These are phyloP conservation scores for Elsinoe arachidis DNA, from an alignment of 2,329 filamentous ascomycete species.

Conservation along the genomic window DNA sequence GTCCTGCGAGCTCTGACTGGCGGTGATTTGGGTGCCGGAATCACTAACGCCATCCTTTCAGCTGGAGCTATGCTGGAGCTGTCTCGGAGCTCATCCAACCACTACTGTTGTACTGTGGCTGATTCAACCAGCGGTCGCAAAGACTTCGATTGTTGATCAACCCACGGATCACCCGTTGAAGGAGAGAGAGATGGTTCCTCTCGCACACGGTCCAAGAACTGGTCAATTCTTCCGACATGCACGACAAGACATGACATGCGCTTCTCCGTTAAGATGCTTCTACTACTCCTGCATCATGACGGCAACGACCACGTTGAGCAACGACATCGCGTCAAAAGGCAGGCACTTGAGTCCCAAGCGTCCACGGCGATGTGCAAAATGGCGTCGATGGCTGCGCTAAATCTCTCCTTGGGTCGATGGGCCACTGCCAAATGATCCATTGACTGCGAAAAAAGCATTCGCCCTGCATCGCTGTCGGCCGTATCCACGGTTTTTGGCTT, in stretches of 20 bases:
- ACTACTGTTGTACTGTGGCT: too few species aligned
- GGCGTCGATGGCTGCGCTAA: slow-evolving; percentile 11
- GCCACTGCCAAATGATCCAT: slow-evolving; percentile 8
- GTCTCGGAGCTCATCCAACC: too few species aligned
- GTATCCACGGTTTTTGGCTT: slow-evolving; percentile 2
- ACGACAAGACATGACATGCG: neutral
- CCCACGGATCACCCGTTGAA: neutral
- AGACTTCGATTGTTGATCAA: neutral
- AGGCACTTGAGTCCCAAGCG: neutral
- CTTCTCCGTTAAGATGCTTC: neutral
- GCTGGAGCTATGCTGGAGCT: too few species aligned
- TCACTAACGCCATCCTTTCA: too few species aligned
- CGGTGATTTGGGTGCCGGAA: too few species aligned
- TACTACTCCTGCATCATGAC: neutral
- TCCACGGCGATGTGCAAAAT: neutral
- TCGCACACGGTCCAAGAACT: neutral
- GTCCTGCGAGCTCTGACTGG: too few species aligned
- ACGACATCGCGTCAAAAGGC: neutral
- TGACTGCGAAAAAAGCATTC: slow-evolving; percentile 1
- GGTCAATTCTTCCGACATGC: neutral
- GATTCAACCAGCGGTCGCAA: neutral
- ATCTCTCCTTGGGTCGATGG: neutral
- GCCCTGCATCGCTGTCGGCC: slow-evolving; percentile 11
- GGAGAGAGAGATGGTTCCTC: neutral
- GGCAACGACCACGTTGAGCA: neutral